Evolutionary conservation across 176 grass and related monocot genomes (phyloP).

Genomic region (Alopecurus myosuroides): DNA sequence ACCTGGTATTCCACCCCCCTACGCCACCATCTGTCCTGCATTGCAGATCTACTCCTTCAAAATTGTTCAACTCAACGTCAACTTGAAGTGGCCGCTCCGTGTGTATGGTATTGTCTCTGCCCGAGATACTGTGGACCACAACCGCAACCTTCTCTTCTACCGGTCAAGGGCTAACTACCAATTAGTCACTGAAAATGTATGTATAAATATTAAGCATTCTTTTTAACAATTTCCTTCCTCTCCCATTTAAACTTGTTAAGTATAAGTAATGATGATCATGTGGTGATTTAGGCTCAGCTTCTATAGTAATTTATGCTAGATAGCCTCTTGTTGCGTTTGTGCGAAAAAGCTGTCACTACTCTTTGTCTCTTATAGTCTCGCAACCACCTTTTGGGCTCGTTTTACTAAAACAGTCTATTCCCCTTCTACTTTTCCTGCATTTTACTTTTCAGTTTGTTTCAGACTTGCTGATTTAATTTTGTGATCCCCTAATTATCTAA

Average conservation of each 20-base stretch:
- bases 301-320: no score
- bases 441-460: no score
- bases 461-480: no score
- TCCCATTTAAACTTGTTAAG: neutral
- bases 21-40: neutral
- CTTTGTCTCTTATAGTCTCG: no score
- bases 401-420: no score
- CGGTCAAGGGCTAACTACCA: neutral
- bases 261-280: no score
- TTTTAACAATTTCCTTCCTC: neutral
- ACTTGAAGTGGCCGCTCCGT: neutral
- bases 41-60: neutral
- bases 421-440: no score
- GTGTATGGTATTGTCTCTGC: neutral
- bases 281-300: no score
- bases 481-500: no score
- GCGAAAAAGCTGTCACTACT: no score
- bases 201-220: neutral
- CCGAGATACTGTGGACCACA: neutral
- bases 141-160: neutral
- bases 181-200: neutral
- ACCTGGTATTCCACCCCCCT: neutral
- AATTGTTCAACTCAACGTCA: neutral
- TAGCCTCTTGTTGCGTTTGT: no score
- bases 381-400: no score